A percentile compares a stretch with the other conserved stretches of the same genome.
phyloP scores from a whole-genome alignment of 441 rosid species.

The Croton setiger region DNA sequence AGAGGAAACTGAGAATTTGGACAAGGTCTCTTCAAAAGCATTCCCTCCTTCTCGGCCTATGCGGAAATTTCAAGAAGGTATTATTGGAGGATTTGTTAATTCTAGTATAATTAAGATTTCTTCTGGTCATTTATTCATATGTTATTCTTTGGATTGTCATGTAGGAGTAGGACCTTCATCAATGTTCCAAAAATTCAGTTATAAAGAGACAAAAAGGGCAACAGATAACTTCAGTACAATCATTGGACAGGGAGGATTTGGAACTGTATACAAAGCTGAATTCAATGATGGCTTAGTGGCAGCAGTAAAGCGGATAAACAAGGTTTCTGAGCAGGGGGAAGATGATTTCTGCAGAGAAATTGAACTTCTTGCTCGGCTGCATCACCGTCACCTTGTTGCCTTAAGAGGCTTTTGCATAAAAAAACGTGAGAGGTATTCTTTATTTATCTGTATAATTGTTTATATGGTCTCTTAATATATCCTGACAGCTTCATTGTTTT shows the following conservation, averaged over 20 bases:
- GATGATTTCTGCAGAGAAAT: conserved; percentile 84
- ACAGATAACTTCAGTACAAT: conserved; percentile 57
- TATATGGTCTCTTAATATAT: not conserved
- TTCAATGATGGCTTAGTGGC: conserved; percentile 57
- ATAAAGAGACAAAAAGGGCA: conserved; percentile 71
- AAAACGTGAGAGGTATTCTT: conserved; percentile 72
- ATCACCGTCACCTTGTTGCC: conserved; percentile 94
- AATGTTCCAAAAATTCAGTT: conserved; percentile 71
- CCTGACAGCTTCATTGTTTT: not conserved
- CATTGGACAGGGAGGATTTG: conserved; percentile 92
- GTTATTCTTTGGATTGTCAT: conserved; percentile 15
- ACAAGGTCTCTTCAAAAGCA: conserved; percentile 44
- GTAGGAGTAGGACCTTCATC: conserved; percentile 72
- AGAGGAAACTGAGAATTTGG: conserved; percentile 46
- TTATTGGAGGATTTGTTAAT: conserved; percentile 3
- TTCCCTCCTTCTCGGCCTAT: conserved; percentile 49
- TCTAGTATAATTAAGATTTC: conserved; percentile 1
- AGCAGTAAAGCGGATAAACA: conserved; percentile 84
- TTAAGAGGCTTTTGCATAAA: conserved; percentile 83
- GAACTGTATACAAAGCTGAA: conserved; percentile 82
- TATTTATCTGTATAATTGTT: not conserved
- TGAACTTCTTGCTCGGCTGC: conserved; percentile 88
- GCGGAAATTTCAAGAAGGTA: conserved; percentile 76
- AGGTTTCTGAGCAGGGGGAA: conserved; percentile 67
- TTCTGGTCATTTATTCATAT: conserved; percentile 5